Evolutionary conservation across 176 grass and related monocot genomes (phyloP).

Genomic region (Oryza nivara): DNA sequence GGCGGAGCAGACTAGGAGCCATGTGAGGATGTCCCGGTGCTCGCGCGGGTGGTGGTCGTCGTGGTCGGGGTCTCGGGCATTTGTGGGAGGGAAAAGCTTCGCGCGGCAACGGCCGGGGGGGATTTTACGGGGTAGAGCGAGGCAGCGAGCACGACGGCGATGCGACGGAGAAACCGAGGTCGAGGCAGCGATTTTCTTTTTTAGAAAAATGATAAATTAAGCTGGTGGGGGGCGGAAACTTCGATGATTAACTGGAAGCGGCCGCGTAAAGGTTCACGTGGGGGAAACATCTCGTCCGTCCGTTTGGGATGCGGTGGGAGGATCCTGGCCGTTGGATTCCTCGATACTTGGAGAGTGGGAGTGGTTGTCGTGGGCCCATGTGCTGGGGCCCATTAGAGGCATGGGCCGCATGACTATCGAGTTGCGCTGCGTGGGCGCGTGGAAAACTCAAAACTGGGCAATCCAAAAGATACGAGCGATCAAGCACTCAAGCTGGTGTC

Average conservation of each 20-base stretch:
- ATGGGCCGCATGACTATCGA: not conserved
- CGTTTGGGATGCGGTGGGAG: not conserved
- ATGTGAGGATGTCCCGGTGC: not conserved
- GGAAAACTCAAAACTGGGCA: not conserved
- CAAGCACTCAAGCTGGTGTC: not conserved
- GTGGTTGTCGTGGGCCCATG: not conserved
- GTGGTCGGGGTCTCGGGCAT: constrained; percentile 49
- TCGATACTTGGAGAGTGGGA: not conserved
- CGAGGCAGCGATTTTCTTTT: constrained; percentile 1
- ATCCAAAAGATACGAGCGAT: not conserved
- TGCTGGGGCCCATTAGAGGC: not conserved
- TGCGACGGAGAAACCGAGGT: constrained; percentile 72
- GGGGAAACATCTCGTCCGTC: not conserved
- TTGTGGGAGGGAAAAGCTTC: constrained; percentile 39
- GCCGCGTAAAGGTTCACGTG: not conserved
- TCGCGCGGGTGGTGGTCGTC: constrained; percentile 13
- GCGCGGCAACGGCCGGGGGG: constrained; percentile 55
- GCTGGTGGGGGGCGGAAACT: not conserved
- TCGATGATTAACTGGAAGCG: not conserved
- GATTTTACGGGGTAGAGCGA: constrained; percentile 14
- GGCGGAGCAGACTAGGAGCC: constrained; percentile 54
- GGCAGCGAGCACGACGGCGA: constrained; percentile 40
- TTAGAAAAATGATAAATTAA: not conserved
- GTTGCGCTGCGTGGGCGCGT: not conserved
- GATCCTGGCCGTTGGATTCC: constrained; percentile 32